Percentiles rank a stretch among this genome's conserved stretches.
These are phyloP conservation scores for Trichoderma gracile DNA, from an alignment of 2,329 filamentous ascomycete species.

Conservation along the genomic window DNA sequence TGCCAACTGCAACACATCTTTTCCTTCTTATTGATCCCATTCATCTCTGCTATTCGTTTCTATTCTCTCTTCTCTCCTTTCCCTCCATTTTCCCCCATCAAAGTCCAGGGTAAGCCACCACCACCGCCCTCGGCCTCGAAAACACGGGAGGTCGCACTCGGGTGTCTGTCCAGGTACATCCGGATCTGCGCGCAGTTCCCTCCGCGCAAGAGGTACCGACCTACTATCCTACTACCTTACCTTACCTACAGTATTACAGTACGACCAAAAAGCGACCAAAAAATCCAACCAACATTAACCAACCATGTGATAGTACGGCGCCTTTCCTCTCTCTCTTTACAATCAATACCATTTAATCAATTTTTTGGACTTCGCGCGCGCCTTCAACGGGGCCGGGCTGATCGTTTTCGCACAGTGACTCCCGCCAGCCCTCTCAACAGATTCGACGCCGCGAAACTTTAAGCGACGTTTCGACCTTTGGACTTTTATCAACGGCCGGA, in stretches of 20 bases:
- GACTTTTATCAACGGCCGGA: background rate
- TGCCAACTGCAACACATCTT: background rate
- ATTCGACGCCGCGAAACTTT: no score
- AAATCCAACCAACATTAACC: background rate
- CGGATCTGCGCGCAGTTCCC: constrained; percentile 10
- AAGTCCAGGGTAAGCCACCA: background rate
- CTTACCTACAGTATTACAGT: no score
- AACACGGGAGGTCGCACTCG: constrained; percentile 1
- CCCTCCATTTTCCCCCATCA: background rate
- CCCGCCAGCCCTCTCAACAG: no score
- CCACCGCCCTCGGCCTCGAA: background rate
- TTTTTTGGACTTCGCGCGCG: background rate
- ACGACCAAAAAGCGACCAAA: no score
- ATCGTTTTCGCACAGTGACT: no score
- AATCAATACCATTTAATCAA: no score
- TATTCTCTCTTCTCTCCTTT: background rate
- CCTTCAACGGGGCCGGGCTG: no score
- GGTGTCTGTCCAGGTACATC: background rate
- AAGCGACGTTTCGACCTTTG: no score
- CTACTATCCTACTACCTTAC: no score
- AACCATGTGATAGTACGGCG: constrained; percentile 15
- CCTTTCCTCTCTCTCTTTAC: background rate
- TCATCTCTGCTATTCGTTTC: background rate
- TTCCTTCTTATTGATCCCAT: background rate
- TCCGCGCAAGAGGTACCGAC: background rate